Evolutionary conservation across 768 basidiomycete species (phyloP).

Genomic region (Gelatoporia subvermispora): DNA sequence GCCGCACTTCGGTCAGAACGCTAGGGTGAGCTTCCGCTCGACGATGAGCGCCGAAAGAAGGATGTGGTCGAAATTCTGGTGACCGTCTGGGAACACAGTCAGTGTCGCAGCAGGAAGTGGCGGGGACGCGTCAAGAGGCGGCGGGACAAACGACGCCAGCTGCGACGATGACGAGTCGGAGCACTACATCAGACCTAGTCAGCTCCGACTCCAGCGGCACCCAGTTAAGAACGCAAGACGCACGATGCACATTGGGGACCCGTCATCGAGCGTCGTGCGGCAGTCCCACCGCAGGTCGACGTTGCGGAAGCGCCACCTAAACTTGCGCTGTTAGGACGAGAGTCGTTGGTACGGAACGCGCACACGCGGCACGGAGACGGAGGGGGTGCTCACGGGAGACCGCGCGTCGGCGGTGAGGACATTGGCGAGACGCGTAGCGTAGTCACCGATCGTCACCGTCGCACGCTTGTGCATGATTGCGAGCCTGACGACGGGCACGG

Average conservation of each 20-base stretch:
- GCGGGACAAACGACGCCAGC: slow-evolving; percentile 43
- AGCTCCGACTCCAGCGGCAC: not conserved
- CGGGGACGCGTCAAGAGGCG: slow-evolving; percentile 40
- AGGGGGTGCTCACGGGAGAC: slow-evolving; percentile 25
- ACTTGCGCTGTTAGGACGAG: slow-evolving; percentile 28
- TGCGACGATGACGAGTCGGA: slow-evolving; percentile 26
- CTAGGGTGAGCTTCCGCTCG: slow-evolving; percentile 31
- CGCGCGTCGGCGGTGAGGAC: slow-evolving; percentile 31
- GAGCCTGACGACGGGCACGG: slow-evolving; percentile 23
- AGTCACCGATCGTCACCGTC: slow-evolving; percentile 36
- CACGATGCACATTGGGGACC: slow-evolving; percentile 44
- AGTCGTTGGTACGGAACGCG: no score
- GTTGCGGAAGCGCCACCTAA: slow-evolving; percentile 34
- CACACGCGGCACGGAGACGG: not conserved
- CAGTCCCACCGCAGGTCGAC: slow-evolving; percentile 44
- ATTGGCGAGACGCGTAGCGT: slow-evolving; percentile 34
- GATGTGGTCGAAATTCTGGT: slow-evolving; percentile 41
- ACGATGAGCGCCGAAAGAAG: slow-evolving; percentile 39
- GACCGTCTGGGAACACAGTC: slow-evolving; percentile 42
- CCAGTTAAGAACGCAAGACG: slow-evolving; percentile 13
- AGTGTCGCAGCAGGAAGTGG: slow-evolving; percentile 42
- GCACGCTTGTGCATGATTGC: slow-evolving; percentile 39
- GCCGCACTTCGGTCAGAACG: slow-evolving; percentile 2
- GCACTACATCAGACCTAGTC: slow-evolving; percentile 22
- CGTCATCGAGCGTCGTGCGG: slow-evolving; percentile 38